Base-by-base conservation (phyloP, 164 flowering plant genomes). In the Berberis thunbergii region DNA sequence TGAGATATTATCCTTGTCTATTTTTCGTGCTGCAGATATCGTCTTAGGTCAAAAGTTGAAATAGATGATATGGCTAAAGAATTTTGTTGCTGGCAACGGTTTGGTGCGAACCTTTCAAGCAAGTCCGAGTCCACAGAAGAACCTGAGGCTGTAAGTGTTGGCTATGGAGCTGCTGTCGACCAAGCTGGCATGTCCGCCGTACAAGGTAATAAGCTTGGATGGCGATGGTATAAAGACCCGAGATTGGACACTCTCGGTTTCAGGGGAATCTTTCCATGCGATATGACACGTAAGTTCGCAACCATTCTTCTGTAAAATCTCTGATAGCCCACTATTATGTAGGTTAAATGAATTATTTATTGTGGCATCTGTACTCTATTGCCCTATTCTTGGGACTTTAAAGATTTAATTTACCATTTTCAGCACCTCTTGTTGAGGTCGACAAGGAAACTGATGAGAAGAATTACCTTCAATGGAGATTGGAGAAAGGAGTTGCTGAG, bases 161-260 rank as follows among this genome's bases (percentile, higher is more conserved):
- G 97, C 45, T 89, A 83, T 84, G 96, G 90, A 64, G 80, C 73
- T 48, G 70, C 71, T 43, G 76, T 77, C 75, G 97, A 91, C 72
- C 64, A 1, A 45, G 56, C 90, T 45, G 92, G 82, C 43, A 52
- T 68, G 65, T 84, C 96, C 60, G 63, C 96, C 66, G 63, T 90
- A 54, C 79, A 68, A 57, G 96, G 90, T 69, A 76, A 71, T 73
- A 59, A 62, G 53, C 42, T 9, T 67, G 97, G 97, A 26, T 91
- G 86, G 92, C 82, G 76, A 65, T 95, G 99, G 97, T 75, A 75
- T 73, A 84, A 81, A 64, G 99, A 95, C 80, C 97, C 99, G 10
- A 78, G 99, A 67, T 71, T 87, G 70, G 78, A 80, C 43, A 81
- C 80, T 65, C 97, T 95, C 63, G 99, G 99, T 64, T 88, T 76